A percentile compares a stretch with the other conserved stretches of the same genome.
phyloP scores from a whole-genome alignment of 108 stramenopile species.

The Mediolabrus comicus region DNA sequence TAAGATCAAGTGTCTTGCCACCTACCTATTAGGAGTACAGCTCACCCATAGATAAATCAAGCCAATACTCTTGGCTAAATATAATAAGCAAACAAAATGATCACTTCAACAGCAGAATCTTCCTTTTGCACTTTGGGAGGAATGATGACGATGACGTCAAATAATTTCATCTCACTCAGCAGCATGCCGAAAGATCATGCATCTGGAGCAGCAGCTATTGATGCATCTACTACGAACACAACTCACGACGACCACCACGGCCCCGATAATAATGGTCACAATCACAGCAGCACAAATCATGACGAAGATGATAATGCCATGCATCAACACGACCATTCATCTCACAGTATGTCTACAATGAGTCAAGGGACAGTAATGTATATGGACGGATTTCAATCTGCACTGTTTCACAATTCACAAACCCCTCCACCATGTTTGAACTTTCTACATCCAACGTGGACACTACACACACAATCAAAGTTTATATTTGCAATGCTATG shows the following conservation, averaged over 20 bases:
- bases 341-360: conserved; percentile 3
- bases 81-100: neutral
- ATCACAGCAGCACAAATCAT: neutral
- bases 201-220: neutral
- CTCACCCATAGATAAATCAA: too few species aligned
- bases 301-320: neutral
- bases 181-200: too few species aligned
- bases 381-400: conserved; percentile 44
- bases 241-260: neutral
- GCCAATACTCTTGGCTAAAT: too few species aligned
- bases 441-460: conserved; percentile 34
- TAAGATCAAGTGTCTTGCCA: too few species aligned
- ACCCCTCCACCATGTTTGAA: conserved; percentile 34
- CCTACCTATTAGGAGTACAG: too few species aligned
- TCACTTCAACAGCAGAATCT: neutral
- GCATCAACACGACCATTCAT: conserved; percentile 4
- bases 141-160: conserved; percentile 3
- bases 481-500: conserved; percentile 30
- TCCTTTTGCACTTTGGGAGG: conserved; percentile 16
- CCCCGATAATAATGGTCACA: neutral
- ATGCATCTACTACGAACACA: neutral
- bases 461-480: conserved; percentile 23
- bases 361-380: conserved; percentile 35
- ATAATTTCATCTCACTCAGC: neutral
- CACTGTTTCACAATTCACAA: conserved; percentile 21